These are phyloP conservation scores for Rhododendron mucronatum DNA, from an alignment of 148 eudicot genomes.

Conservation along the genomic window DNA sequence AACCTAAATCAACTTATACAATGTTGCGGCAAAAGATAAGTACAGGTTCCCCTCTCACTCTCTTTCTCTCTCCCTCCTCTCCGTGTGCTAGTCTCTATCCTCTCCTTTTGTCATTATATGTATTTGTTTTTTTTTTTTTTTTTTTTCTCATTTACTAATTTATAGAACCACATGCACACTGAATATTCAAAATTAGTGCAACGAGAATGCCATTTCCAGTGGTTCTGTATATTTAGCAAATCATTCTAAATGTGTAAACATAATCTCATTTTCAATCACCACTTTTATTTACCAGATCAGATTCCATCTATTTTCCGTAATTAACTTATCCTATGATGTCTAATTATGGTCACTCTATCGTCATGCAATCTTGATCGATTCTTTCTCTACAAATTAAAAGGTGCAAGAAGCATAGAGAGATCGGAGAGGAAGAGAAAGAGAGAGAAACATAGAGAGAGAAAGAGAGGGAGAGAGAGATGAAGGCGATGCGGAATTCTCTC, in stretches of 20 bases:
- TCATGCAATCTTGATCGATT: background rate
- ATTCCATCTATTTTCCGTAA: background rate
- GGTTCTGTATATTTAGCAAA: background rate
- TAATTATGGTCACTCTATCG: background rate
- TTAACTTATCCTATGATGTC: background rate
- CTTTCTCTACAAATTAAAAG: background rate
- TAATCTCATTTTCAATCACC: background rate
- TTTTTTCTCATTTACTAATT: background rate
- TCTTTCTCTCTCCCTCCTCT: background rate
- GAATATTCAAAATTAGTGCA: background rate
- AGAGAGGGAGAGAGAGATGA: slow-evolving; percentile 10
- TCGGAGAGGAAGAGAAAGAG: background rate
- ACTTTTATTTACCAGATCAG: background rate
- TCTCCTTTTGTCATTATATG: background rate
- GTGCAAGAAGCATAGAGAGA: background rate
- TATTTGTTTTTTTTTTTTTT: background rate
- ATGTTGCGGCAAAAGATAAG: background rate
- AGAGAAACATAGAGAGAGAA: background rate
- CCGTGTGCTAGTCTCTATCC: background rate
- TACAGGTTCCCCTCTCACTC: background rate
- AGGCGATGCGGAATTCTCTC: slow-evolving; percentile 13
- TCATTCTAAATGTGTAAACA: background rate
- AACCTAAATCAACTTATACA: background rate
- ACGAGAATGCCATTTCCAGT: background rate
- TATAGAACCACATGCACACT: background rate